These are phyloP conservation scores for Calcarisporium arbuscula DNA, from an alignment of 2,329 filamentous ascomycete species.

Conservation along the genomic window DNA sequence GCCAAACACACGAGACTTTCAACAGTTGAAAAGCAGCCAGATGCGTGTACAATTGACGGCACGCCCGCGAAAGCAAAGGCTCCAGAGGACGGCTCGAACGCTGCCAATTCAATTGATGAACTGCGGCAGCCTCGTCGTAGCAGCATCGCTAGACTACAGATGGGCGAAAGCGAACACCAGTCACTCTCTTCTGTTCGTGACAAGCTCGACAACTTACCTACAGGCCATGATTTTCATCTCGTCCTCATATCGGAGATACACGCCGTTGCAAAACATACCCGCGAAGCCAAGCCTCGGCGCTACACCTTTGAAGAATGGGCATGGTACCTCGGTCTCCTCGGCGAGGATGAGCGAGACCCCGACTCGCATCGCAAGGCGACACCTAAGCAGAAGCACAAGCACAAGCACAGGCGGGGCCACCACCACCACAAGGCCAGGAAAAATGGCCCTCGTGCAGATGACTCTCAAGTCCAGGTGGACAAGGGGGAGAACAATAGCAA, in stretches of 20 bases:
- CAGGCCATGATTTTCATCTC: constrained; percentile 4
- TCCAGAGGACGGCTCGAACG: too few relatives aligned
- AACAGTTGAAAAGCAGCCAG: too few relatives aligned
- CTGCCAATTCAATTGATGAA: too few relatives aligned
- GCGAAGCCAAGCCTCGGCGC: constrained; percentile 31
- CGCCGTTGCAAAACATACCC: constrained; percentile 1
- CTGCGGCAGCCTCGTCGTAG: too few relatives aligned
- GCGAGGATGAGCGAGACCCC: constrained; percentile 5
- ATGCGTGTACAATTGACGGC: too few relatives aligned
- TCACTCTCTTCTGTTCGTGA: constrained; percentile 28
- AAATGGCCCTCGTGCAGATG: too few relatives aligned
- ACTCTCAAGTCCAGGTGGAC: too few relatives aligned
- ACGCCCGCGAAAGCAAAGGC: too few relatives aligned
- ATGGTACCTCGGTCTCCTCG: constrained; percentile 63
- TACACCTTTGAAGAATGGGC: constrained; percentile 86
- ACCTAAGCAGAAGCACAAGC: background rate
- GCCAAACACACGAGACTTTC: too few relatives aligned
- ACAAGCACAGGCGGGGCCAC: background rate
- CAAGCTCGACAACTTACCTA: constrained; percentile 26
- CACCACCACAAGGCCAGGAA: too few relatives aligned
- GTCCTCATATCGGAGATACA: constrained; percentile 7
- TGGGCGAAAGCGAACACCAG: constrained; percentile 28
- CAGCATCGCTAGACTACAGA: too few relatives aligned
- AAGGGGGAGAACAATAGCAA: too few relatives aligned
- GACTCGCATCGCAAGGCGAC: constrained; percentile 1